Conservation (phyloP, 352 stramenopile species). For the Globisporangium rhizosaccharum region DNA sequence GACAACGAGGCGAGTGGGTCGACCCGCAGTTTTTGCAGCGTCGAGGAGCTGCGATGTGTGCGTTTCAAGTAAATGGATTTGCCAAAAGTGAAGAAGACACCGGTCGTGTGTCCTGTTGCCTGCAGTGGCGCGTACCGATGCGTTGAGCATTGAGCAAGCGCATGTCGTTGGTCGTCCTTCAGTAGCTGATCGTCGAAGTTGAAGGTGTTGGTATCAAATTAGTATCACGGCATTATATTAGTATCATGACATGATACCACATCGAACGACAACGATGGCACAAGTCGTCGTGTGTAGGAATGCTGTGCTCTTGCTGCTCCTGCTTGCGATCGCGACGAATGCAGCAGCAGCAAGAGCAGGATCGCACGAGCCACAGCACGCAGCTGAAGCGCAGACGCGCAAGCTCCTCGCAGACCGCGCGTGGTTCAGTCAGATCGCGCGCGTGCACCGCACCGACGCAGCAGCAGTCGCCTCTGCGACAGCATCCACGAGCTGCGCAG, state of each 20-base stretch:
- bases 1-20: background rate
- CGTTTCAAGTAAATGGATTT: constrained; percentile 2
- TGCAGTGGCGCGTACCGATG: too few species aligned
- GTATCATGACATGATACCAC: background rate
- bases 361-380: constrained; percentile 6
- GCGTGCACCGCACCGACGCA: constrained; percentile 10
- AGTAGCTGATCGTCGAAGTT: too few species aligned
- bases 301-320: constrained; percentile 4
- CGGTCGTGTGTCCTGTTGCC: too few species aligned
- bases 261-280: background rate
- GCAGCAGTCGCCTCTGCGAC: background rate
- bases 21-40: background rate
- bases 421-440: constrained; percentile 45
- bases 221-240: too few species aligned
- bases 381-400: constrained; percentile 6
- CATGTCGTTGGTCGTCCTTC: too few species aligned
- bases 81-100: background rate
- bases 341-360: too few species aligned
- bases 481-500: constrained; percentile 1
- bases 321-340: background rate
- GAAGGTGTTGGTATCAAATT: too few species aligned
- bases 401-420: constrained; percentile 39
- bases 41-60: background rate
- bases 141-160: too few species aligned
- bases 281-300: too few species aligned